Evolutionary conservation across 768 basidiomycete species (phyloP), one percentile per base, ranked within the genome.

Genomic region (Lepiota brunneoincarnata): DNA sequence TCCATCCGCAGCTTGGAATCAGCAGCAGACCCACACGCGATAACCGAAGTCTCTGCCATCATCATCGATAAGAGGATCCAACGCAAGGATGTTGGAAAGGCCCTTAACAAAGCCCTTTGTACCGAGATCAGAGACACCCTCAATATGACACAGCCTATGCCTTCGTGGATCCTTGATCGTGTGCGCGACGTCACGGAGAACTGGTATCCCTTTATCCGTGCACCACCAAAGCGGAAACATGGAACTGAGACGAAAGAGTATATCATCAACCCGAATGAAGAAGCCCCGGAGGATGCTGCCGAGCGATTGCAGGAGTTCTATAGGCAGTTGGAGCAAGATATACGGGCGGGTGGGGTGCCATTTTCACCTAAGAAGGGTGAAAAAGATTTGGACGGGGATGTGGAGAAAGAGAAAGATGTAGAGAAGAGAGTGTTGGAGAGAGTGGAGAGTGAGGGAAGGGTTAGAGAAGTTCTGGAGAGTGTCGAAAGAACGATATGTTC

Each of bases 261-360:
- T 61, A 64, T 73, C 0, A 71, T 82, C 17, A 78, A 81, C 47
- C 64, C 67, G 3, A 62, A 74, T 0, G 71, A 68, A 20, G 80
- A 82, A 37, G 71, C 71, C 10, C 72, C 77, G 0, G 85, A 86
- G 26, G 82, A 83, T 24, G 68, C 75, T 2, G 70, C 73, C 6
- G 77, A 80, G 38, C 70, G 72, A 11, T 67, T 93, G 49, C 93
- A 95, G 66, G 78, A 80, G 38, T 89, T 96, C 61, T 89, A 90
- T 64, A 68, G 71, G 4, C 63, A 59, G 4, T 67, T 93, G 15
- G 89, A 91, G 59, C 80, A 83, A 43, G 88, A 89, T 59, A 63
- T 91, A 55, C 65, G 78, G 23, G 63, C 69, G 37, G 71, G 71
- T 15, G 72, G 72, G 51, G 72, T 69, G 46, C 70, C 72, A 20